Base-by-base conservation (phyloP, 352 stramenopile species). In the Bremia lactucae region DNA sequence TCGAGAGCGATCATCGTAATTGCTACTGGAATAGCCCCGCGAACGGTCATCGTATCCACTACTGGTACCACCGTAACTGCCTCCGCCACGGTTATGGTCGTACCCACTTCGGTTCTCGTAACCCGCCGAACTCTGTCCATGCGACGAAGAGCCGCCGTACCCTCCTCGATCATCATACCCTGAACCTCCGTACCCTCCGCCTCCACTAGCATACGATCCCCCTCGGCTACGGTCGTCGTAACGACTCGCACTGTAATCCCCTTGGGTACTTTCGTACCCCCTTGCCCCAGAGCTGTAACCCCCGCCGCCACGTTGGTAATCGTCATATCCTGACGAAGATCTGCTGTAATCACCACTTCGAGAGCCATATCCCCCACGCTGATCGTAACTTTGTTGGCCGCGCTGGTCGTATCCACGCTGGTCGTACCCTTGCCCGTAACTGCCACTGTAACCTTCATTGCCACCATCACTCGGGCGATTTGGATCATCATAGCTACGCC, bases 101-200 rank as follows among this genome's bases (percentile, higher is more conserved):
- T 75, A 72, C 2, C 62, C 46, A 7, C 58, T 52, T 36, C 62
- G 37, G 20, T 33, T 54, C 9, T 56, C 42, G 31, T 58, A 51
- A n/a, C 23, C 2, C 4, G 38, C 44, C 10, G 45, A 59, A 46
- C 47, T 13, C 46, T 38, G 38, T 62, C 56, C 46, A 18, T 43
- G 36, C 5, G 36, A 43, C 31, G 36, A 43, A 5, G 36, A 43
- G 6, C 20, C 36, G 5, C 15, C 55, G 36, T 65, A 62, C 2
- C 59, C 52, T 20, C 28, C 40, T 31, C 28, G 31, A 26, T 43
- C 36, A 21, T 43, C 36, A 15, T 43, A 43, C 14, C 36, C 23
- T 0, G 49, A 57, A 26, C 5, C 35, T 20, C 40, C 29, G 22
- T 61, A 48, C 4, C 50, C 37, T 2, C 50, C 46, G 3, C 45